A percentile compares a stretch with the other conserved stretches of the same genome.
These are phyloP conservation scores for Aspergillus versicolor DNA, from an alignment of 2,329 filamentous ascomycete genomes.

Conservation along the genomic window DNA sequence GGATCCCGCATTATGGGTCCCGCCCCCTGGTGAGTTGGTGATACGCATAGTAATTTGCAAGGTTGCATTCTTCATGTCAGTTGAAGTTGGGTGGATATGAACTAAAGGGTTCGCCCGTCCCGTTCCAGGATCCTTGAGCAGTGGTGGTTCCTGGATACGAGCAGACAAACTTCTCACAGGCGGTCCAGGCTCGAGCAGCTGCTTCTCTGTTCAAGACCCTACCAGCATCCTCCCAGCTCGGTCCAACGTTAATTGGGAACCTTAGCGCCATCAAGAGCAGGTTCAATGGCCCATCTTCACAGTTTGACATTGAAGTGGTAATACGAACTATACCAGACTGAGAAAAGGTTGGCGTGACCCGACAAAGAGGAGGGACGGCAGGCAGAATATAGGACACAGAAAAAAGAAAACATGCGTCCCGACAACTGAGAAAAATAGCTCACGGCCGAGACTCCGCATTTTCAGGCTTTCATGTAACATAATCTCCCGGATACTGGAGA, in stretches of 20 bases:
- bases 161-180: not conserved
- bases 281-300: not conserved
- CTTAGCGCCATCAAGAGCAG: not conserved
- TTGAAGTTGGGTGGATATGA: not conserved
- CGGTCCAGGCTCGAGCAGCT: no score
- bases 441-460: not conserved
- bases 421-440: not conserved
- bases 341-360: not conserved
- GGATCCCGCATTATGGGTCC: not conserved
- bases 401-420: conserved; percentile 1
- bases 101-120: conserved; percentile 4
- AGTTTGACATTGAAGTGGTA: conserved; percentile 1
- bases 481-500: no score
- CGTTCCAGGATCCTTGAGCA: not conserved
- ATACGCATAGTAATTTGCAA: not conserved
- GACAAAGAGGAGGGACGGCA: not conserved
- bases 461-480: not conserved
- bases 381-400: not conserved
- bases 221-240: not conserved
- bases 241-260: conserved; percentile 1
- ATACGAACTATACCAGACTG: not conserved
- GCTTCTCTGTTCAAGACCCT: no score
- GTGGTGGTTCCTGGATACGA: not conserved
- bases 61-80: not conserved
- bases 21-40: no score